Evolutionary conservation across 768 basidiomycete genomes (phyloP), one percentile per base, ranked within the genome.

Genomic region (Tricholoma hemisulphureum): DNA sequence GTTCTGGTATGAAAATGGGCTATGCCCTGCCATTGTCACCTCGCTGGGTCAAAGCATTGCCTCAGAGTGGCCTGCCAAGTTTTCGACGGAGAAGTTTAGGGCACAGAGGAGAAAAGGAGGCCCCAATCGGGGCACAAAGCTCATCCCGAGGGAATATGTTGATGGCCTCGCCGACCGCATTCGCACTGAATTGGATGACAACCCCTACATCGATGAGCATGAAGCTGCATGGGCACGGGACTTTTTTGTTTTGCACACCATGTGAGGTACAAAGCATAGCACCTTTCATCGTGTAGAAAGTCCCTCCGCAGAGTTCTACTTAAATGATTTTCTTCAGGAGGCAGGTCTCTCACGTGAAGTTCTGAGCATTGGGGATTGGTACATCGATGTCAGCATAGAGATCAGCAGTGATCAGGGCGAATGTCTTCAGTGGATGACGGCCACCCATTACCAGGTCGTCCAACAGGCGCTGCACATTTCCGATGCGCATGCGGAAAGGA

Each of bases 181-280:
- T 20, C 65, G 68, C 13, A 20, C 14, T 0, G 6, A 55, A 1
- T 51, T 68, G 0, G n/a, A 9, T 1, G 29, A 49, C 13, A 51
- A 62, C 16, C 18, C 34, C 11, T 20, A 20, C 39, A 10, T 49
- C 4, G 23, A 21, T n/a, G 26, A 49, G 5, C 54, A 31, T 11
- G 59, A 45, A 31, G 16, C 59, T 7, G 28, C 45, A 0, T 71
- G 67, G 71, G 66, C 60, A 0, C 3, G 14, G 0, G 57, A 57
- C 8, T 61, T 72, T 20, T 63, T 69, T 14, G 60, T 74, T 24
- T 61, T 73, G 2, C 69, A 72, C 34, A 69, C 70, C 4, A 59
- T 73, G 14, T 59, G 65, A 2, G 73, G 72, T 0, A 46, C 63
- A 0, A 75, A 75, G 34, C 50, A 63, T 11, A 32, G 57, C 8